Base-by-base conservation (phyloP, 202 grass and related monocot species). In the Digitaria exilis region DNA sequence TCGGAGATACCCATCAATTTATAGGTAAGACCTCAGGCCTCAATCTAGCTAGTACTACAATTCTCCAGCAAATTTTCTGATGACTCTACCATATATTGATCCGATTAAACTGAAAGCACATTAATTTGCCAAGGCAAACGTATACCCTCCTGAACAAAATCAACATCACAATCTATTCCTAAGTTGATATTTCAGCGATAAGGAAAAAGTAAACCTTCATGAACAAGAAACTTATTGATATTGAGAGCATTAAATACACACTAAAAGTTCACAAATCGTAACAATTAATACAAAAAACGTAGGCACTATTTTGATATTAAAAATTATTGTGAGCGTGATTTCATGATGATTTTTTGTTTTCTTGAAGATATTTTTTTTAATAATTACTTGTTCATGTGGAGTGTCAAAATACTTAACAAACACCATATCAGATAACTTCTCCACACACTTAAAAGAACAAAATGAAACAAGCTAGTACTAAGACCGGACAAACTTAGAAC, bases 11-110 rank as follows among this genome's bases (percentile, higher is more conserved):
- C 60, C 66, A 88, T 91, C 82, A 75, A 46, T 84, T n/a, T 79
- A n/a, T 86, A 87, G 89, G 77, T 85, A 41, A 78, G 73, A 82
- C 32, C 66, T 85, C 78, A 78, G 37, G 44, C 69, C 58, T 82
- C 78, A 73, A 76, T 65, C 71, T 81, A 75, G 61, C 61, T 49
- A 48, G 75, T 76, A 83, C 63, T 76, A 41, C 52, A 75, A 35
- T 39, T n/a, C 13, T 57, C 22, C 3, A 61, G 25, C 44, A 62
- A 52, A 49, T 60, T 69, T 73, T 69, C 68, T 75, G 51, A n/a
- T n/a, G n/a, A 39, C 61, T 69, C 43, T 73, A 59, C 77, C 35
- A 65, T 85, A 85, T 50, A 72, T 77, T 72, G 56, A 77, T 67
- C 30, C 43, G 73, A 73, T 60, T 21, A 60, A 82, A 19, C 22